phyloP scores from a whole-genome alignment of 169 alveolate genomes.

The Neospora caninum region DNA sequence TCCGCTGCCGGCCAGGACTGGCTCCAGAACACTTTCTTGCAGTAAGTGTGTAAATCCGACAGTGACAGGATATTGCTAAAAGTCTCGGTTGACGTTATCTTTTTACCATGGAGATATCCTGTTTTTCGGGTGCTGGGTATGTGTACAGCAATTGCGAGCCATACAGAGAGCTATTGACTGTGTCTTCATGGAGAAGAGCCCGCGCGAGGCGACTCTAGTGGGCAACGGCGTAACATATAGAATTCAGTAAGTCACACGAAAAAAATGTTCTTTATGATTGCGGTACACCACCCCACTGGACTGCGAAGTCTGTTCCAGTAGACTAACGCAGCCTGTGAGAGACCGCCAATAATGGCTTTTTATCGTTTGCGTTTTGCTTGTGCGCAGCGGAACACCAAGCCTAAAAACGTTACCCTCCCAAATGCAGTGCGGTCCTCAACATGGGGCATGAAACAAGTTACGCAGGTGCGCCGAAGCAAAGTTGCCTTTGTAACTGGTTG shows the following conservation, averaged over 20 bases:
- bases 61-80: background rate
- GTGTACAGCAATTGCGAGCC: constrained; percentile 24
- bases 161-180: constrained; percentile 17
- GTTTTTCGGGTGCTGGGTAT: background rate
- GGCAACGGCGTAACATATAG: constrained; percentile 27
- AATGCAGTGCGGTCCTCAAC: background rate
- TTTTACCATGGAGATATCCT: background rate
- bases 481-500: background rate
- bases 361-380: background rate
- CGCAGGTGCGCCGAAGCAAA: constrained; percentile 16
- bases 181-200: constrained; percentile 3
- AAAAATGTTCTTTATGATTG: background rate
- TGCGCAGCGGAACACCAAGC: background rate
- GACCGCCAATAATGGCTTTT: background rate
- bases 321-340: background rate
- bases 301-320: background rate
- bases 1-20: constrained; percentile 69
- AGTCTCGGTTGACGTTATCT: background rate
- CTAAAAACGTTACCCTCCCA: background rate
- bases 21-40: constrained; percentile 55
- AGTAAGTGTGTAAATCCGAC: constrained; percentile 29
- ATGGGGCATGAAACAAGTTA: background rate
- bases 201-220: constrained; percentile 11
- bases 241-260: constrained; percentile 7
- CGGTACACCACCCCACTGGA: background rate